Percentiles rank a stretch among this genome's conserved stretches.
Evolutionary conservation across 1,284 basidiomycete genomes (phyloP).

Genomic region (Ustilago sp.): DNA sequence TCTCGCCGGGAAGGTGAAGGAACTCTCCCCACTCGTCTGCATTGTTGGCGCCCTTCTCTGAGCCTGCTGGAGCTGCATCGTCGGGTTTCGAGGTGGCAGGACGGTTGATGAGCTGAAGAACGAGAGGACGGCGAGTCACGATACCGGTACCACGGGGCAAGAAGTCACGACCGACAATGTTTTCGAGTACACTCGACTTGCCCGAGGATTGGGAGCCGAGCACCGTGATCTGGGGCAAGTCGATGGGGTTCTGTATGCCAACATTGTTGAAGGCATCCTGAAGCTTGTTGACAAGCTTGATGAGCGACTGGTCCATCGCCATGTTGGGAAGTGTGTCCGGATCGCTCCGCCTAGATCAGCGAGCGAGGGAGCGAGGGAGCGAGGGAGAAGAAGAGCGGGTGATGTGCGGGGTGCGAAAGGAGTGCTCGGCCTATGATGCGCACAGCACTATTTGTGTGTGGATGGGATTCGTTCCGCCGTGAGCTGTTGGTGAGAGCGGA

Average conservation of each 20-base stretch:
- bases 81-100: slow-evolving; percentile 46
- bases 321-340: slow-evolving; percentile 16
- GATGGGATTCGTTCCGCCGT: slow-evolving; percentile 21
- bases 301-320: slow-evolving; percentile 77
- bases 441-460: slow-evolving; percentile 1
- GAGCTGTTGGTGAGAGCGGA: slow-evolving; percentile 22
- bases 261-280: slow-evolving; percentile 74
- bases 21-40: slow-evolving; percentile 92
- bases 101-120: slow-evolving; percentile 93
- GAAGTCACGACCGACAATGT: slow-evolving; percentile 86
- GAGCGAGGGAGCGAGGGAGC: slow-evolving; percentile 2
- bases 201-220: slow-evolving; percentile 73
- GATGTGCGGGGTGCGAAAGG: not conserved
- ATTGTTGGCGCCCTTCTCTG: slow-evolving; percentile 33
- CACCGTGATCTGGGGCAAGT: slow-evolving; percentile 72
- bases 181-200: slow-evolving; percentile 74
- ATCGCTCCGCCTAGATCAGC: slow-evolving; percentile 9
- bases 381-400: not conserved
- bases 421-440: not conserved
- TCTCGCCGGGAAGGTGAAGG: slow-evolving; percentile 92
- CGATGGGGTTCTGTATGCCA: slow-evolving; percentile 73
- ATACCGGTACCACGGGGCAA: slow-evolving; percentile 93
- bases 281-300: slow-evolving; percentile 93
- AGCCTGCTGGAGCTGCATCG: slow-evolving; percentile 19
- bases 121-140: slow-evolving; percentile 92